Evolutionary conservation across 148 eudicot genomes (phyloP), one percentile per base, ranked within the genome.

Genomic region (Fagopyrum homotropicum): DNA sequence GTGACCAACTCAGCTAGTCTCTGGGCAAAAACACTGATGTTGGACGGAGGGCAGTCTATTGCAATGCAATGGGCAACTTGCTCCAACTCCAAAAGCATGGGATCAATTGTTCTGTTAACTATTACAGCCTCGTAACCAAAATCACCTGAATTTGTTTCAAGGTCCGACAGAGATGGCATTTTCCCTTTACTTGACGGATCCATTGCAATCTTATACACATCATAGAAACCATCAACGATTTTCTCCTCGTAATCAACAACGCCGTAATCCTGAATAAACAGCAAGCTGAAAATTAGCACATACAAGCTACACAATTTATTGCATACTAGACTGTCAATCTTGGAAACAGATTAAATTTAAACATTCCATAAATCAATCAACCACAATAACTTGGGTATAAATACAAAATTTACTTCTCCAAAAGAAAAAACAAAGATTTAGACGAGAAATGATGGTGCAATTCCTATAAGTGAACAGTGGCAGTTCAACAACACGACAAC

Each of bases 171-270:
- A 74, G 97, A 85, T 75, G 99, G 98, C 94, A 96, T 92, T 76
- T 87, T 87, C 77, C 86, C 89, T 80, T 91, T 89, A 72, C 52
- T 52, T 47, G 92, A 52, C 55, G 89, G 84, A 77, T 92, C 93
- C 73, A 88, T 76, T 30, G 91, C 85, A 59, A 90, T 88, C 74
- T 90, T 84, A 84, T 85, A 89, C 40, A 88, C 91, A 86, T 89
- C 99, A 78, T 92, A 96, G 79, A 96, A 96, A 64, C 99, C 99
- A 80, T 96, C 99, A 69, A 87, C 89, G 71, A 96, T 85, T 84
- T 82, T 96, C 86, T 96, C 99, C 77, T 84, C 93, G 74, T 90
- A 96, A 83, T 96, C 99, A 80, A 96, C 91, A 52, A 92, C 91
- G 75, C 88, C 79, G 74, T 89, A 90, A 82, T 88, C 93, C 99